Base-by-base conservation (phyloP, 371 early-diverging fungal genomes). In the Apophysomyces trapeziformis region DNA sequence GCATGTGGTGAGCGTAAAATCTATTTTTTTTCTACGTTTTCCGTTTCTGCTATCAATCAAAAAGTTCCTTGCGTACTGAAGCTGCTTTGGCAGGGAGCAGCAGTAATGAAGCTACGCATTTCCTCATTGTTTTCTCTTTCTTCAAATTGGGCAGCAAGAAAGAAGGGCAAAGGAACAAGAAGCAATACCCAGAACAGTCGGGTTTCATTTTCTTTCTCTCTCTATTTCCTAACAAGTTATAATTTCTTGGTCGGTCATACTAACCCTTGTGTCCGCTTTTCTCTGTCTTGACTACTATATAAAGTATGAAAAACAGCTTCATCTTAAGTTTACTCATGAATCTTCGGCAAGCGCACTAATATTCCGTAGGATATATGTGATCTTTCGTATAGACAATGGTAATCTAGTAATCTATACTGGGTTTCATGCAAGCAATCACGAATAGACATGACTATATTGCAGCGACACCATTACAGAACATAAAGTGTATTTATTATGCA, bases 391-490 rank as follows among this genome's bases (percentile, higher is more conserved):
- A 50, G 21, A 50, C 54, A 50, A 26, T 26, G 1, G 32, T 26
- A 26, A 26, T 26, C 32, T 26, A 26, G 32, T 26, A 26, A 2
- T 2, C 32, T 2, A 26, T 26, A 26, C 32, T 26, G 32, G 32
- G 32, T 26, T 26, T 26, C 32, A 50, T 50, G 54, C 54, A 21
- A 26, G 54, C 21, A 50, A 50, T 50, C 54, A 50, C 21, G n/a
- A 21, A 26, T 21, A 21, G 21, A 50, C 54, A 38, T 69, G 13
- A 61, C 56, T 26, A 37, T 37, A n/a, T 45, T 13, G 6, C 16
- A 45, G 13, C 46, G 13, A 39, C 72, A 73, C 18, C 76, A 82
- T 58, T 89, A 88, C 39, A 65, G 89, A 70, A 74, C 81, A 59
- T 64, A 80, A n/a, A 89, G 83, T 58, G 82, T 82, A 57, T 54